phyloP scores from a whole-genome alignment of 345 rosid species.

The Geranium brycei region DNA sequence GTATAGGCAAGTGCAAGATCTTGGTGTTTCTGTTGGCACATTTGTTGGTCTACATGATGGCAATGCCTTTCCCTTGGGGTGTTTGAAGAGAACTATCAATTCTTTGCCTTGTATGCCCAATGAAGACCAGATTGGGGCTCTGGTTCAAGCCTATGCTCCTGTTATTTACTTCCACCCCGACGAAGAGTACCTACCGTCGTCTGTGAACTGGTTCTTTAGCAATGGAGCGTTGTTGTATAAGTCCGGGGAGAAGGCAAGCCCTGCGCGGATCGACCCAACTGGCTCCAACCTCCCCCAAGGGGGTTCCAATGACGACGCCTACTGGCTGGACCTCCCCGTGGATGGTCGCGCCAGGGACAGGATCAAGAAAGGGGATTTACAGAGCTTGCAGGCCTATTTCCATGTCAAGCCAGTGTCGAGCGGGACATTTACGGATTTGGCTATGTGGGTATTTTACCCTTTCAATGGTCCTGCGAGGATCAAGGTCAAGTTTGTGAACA shows the following conservation, averaged over 20 bases:
- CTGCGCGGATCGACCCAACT: slow-evolving; percentile 28
- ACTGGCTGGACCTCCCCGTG: slow-evolving; percentile 68
- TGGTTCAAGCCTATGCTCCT: slow-evolving; percentile 51
- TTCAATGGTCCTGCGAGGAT: slow-evolving; percentile 71
- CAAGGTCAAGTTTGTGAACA: slow-evolving; percentile 40
- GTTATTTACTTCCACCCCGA: slow-evolving; percentile 58
- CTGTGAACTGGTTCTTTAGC: slow-evolving; percentile 55
- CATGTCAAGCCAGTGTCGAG: slow-evolving; percentile 75
- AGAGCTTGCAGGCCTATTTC: slow-evolving; percentile 34
- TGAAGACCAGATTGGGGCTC: slow-evolving; percentile 25
- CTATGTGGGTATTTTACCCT: slow-evolving; percentile 69
- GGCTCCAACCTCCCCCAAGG: slow-evolving; percentile 87
- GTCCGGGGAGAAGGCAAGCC: slow-evolving; percentile 52
- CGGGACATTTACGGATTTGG: slow-evolving; percentile 63
- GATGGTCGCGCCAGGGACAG: slow-evolving; percentile 34
- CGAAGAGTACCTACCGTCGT: slow-evolving; percentile 61
- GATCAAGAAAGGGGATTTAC: slow-evolving; percentile 58
- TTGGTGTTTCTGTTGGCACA: slow-evolving; percentile 52
- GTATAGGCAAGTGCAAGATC: slow-evolving; percentile 34
- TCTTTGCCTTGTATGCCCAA: slow-evolving; percentile 49
- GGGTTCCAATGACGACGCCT: slow-evolving; percentile 54
- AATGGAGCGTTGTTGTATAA: slow-evolving; percentile 68
- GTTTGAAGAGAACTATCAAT: slow-evolving; percentile 40
- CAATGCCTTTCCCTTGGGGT: slow-evolving; percentile 14
- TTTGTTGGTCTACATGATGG: slow-evolving; percentile 28